Base-by-base conservation (phyloP, 257 asterid species). In the Solanum virginianum region DNA sequence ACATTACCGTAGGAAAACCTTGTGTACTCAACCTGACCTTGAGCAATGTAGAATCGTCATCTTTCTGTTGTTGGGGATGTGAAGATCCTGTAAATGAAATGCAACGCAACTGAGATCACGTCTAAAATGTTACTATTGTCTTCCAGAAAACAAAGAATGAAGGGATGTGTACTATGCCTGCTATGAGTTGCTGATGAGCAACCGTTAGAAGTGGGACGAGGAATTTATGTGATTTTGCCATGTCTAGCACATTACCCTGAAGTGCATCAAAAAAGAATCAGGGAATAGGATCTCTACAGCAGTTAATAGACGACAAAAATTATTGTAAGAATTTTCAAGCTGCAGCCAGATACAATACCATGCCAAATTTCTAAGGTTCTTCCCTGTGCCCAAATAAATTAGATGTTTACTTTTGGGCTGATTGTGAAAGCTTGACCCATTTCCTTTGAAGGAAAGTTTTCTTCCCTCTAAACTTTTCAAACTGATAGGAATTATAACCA, bases 131-230 rank as follows among this genome's bases (percentile, higher is more conserved):
- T 49, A 49, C 24, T 49, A 66, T 62, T 80, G 39, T 56, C 80
- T 80, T 69, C 57, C 24, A 29, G 29, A n/a, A 56, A 68, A 41
- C 71, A 81, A 79, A 81, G 22, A 20, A 41, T 13, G 26, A 17
- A 84, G 63, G 56, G 79, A 80, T 85, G 79, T 65, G 51, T 57
- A 70, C 22, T 57, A 51, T 89, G 92, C 99, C 99, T 91, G 99
- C 95, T 87, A 96, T 92, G 75, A 96, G 93, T 90, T 93, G 99
- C 91, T 96, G 99, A 93, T 95, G 89, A 86, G 99, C 91, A 89
- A 94, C 92, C 3, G 98, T 86, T 75, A 92, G 81, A 89, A 96
- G 98, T 85, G 96, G 99, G 83, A 95, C 87, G 47, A 95, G 97
- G 86, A 96, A 96, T 53, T 88, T 87, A 41, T 90, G 89, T 24